A percentile compares a stretch with the other conserved stretches of the same genome.
Evolutionary conservation across 768 basidiomycete genomes (phyloP).

Genomic region (Tephrocybe rancida): DNA sequence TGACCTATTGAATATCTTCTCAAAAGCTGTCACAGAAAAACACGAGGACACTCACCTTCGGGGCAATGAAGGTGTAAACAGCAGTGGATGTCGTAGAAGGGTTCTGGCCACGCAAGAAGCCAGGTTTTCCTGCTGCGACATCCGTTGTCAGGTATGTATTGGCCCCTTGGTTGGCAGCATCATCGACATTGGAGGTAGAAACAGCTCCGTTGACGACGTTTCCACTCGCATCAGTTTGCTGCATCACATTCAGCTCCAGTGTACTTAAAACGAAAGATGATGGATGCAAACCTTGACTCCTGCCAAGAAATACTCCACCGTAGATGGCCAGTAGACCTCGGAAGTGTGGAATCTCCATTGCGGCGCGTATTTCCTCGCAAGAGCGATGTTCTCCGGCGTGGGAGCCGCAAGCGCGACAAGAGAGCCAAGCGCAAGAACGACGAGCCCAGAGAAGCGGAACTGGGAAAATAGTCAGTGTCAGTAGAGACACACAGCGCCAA

Average conservation of each 20-base stretch:
- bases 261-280: neutral
- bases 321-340: conserved; percentile 19
- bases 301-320: conserved; percentile 17
- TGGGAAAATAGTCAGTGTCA: neutral
- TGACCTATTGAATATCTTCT: conserved; percentile 8
- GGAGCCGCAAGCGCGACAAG: conserved; percentile 12
- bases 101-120: conserved; percentile 19
- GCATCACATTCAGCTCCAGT: neutral
- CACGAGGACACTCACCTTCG: conserved; percentile 11
- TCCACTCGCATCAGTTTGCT: conserved; percentile 16
- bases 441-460: conserved; percentile 6
- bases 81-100: conserved; percentile 14
- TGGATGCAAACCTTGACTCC: conserved; percentile 16
- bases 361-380: conserved; percentile 19
- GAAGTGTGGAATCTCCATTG: conserved; percentile 18
- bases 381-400: conserved; percentile 14
- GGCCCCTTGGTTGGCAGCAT: conserved; percentile 12
- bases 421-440: conserved; percentile 8
- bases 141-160: conserved; percentile 14
- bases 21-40: neutral
- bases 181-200: conserved; percentile 9
- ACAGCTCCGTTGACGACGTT: conserved; percentile 11
- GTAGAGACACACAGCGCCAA: neutral
- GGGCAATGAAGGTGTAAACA: conserved; percentile 18
- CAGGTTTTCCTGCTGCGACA: conserved; percentile 14